Conservation (phyloP, 2,329 filamentous ascomycete species). For the Venturia carpophila region DNA sequence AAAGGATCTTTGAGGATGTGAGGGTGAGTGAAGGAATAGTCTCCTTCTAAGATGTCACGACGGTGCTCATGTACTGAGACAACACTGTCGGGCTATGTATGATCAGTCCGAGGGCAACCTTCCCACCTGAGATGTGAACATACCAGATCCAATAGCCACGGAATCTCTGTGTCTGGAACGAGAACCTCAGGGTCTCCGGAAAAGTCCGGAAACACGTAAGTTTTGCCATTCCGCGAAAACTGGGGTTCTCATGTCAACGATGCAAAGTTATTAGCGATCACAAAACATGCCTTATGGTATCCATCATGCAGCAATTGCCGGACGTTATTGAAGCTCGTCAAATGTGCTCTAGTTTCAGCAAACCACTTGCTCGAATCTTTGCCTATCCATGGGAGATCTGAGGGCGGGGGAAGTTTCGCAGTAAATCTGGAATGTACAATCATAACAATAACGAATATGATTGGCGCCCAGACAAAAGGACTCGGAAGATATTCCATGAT, state of each 20-base stretch:
- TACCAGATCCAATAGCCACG: slow-evolving; percentile 34
- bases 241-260: not conserved
- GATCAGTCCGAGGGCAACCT: not conserved
- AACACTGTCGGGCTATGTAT: slow-evolving; percentile 33
- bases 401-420: not conserved
- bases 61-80: slow-evolving; percentile 32
- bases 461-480: slow-evolving; percentile 6
- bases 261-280: not conserved
- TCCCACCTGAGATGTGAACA: not conserved
- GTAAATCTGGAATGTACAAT: not conserved
- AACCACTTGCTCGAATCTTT: slow-evolving; percentile 6
- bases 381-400: slow-evolving; percentile 14
- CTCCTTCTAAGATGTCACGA: slow-evolving; percentile 32
- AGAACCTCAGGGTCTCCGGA: slow-evolving; percentile 26
- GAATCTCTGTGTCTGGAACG: slow-evolving; percentile 29
- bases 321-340: slow-evolving; percentile 8
- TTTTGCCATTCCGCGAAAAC: slow-evolving; percentile 13
- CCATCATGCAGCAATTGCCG: slow-evolving; percentile 12
- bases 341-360: slow-evolving; percentile 14
- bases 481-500: not conserved
- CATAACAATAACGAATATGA: slow-evolving; percentile 3
- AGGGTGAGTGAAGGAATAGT: slow-evolving; percentile 33
- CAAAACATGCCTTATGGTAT: slow-evolving; percentile 15
- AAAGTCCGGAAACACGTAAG: slow-evolving; percentile 16
- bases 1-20: slow-evolving; percentile 32